Evolutionary conservation across 1,139 yeast genomes (phyloP), one percentile per base, ranked within the genome.

Genomic region (Geotrichum bryndzae): DNA sequence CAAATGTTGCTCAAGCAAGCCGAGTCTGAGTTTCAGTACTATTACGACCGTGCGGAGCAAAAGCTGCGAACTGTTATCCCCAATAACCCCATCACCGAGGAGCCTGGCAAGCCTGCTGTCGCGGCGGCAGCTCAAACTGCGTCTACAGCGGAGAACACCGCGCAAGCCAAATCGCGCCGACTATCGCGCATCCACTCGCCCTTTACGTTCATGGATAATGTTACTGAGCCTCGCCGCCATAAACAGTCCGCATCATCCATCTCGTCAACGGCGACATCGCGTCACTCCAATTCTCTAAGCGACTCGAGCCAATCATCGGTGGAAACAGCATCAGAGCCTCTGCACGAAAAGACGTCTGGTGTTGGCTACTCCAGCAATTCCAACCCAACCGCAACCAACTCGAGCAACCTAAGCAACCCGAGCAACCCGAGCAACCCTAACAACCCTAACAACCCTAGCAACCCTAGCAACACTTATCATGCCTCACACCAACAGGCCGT

Each of bases 1-100:
- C 71, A 74, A 57, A 67, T 64, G 51, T 68, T 67, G 56, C 68
- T 72, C 57, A 66, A 66, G 57, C 64, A 63, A 48, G 75, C 75
- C 13, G 74, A 72, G 62, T 63, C 61, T 18, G 75, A 72, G 31
- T 62, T 72, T 58, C 64, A 65, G 41, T 35, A 35, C 41, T 35
- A 35, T 15, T 35, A 35, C 41, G n/a, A 35, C 46, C 59, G 58
- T 58, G 69, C 67, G 61, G 62, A 70, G 41, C 67, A 66, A 27
- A 69, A 67, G n/a, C 71, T 71, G 11, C 65, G 66, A 15, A 53
- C 60, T 1, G 15, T 23, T 3, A 54, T 51, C 25, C 55, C 38
- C 55, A 35, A 31, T 31, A 29, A 18, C 10, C 27, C 8, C 52
- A 6, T 5, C 15, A 50, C 52, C 31, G 27, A 50, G 10, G 41